Evolutionary conservation across 208 protist species (phyloP).

Genomic region (Trypanosoma platydactyli): DNA sequence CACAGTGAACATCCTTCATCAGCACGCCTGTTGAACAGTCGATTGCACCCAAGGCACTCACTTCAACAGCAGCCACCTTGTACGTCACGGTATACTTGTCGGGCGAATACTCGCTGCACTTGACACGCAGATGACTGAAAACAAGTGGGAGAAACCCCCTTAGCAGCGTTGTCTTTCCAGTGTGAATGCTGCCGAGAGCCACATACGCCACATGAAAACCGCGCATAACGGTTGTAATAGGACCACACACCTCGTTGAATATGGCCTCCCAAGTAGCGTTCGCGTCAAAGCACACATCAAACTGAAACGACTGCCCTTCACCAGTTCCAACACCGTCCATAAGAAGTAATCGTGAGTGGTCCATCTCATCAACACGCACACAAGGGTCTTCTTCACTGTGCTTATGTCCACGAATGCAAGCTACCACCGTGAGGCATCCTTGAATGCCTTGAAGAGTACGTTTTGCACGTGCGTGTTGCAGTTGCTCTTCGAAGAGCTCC

Average conservation of each 20-base stretch:
- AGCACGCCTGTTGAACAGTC: conserved; percentile 31
- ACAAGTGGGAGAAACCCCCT: conserved; percentile 38
- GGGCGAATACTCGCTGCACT: not conserved
- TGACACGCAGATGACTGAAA: conserved; percentile 24
- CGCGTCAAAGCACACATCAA: conserved; percentile 43
- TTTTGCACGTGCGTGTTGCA: conserved; percentile 36
- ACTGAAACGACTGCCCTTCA: conserved; percentile 21
- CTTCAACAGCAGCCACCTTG: conserved; percentile 38
- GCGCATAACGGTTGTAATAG: conserved; percentile 24
- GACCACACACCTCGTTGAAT: conserved; percentile 38
- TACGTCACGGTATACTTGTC: conserved; percentile 30
- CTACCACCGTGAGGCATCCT: conserved; percentile 42
- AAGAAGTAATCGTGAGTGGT: conserved; percentile 41
- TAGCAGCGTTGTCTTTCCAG: conserved; percentile 39
- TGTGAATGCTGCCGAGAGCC: conserved; percentile 34
- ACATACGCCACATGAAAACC: conserved; percentile 47
- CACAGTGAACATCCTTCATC: conserved; percentile 23
- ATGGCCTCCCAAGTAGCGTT: conserved; percentile 26
- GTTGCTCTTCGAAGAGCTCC: conserved; percentile 38
- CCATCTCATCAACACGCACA: conserved; percentile 22
- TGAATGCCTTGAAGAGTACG: conserved; percentile 37
- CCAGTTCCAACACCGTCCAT: conserved; percentile 35
- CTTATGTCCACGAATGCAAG: conserved; percentile 7
- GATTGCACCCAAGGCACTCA: conserved; percentile 30
- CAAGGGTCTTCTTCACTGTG: conserved; percentile 6